Percentiles rank a stretch among this genome's conserved stretches.
phyloP scores from a whole-genome alignment of 768 basidiomycete genomes.

The Leucocoprinus leucothites region DNA sequence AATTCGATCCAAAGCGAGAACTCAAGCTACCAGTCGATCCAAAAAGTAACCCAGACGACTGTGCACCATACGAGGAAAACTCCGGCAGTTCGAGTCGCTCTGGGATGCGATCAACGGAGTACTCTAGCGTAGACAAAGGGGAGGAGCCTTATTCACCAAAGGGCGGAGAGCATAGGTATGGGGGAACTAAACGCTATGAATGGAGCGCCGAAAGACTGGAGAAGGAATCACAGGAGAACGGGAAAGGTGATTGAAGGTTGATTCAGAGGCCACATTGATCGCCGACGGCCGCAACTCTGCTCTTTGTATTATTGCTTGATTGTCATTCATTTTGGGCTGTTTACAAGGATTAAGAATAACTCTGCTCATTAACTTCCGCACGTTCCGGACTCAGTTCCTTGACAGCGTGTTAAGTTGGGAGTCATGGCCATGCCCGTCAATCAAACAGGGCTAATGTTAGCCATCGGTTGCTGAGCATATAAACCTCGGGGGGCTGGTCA shows the following conservation, averaged over 20 bases:
- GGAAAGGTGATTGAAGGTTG: background rate
- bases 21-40: conserved; percentile 4
- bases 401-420: too few species aligned
- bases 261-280: too few species aligned
- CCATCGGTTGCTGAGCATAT: background rate
- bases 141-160: conserved; percentile 5
- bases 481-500: background rate
- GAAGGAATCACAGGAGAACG: background rate
- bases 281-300: too few species aligned
- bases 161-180: conserved; percentile 10
- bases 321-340: too few species aligned
- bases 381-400: background rate
- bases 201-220: background rate
- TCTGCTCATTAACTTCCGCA: too few species aligned
- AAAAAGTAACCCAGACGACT: conserved; percentile 4
- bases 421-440: too few species aligned
- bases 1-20: background rate
- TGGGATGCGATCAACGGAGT: conserved; percentile 8
- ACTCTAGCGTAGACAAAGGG: background rate
- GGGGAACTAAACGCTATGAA: conserved; percentile 2
- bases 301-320: too few species aligned
- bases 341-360: too few species aligned
- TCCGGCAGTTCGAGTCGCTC: conserved; percentile 1
- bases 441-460: background rate
- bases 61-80: background rate